Evolutionary conservation across 1,284 basidiomycete genomes (phyloP).

Genomic region (Ganoderma sp.): DNA sequence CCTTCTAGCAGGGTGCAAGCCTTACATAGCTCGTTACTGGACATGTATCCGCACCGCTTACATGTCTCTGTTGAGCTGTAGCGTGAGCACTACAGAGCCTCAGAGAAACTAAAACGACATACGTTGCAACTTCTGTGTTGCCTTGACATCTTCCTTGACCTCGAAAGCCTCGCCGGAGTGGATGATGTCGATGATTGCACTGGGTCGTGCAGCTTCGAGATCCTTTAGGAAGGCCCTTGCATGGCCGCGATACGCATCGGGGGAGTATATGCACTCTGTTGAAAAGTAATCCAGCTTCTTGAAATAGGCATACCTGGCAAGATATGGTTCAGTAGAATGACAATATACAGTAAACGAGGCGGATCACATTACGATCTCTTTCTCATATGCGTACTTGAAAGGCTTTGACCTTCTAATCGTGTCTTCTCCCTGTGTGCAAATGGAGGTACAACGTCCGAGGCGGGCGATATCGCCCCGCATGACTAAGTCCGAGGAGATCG

Average conservation of each 20-base stretch:
- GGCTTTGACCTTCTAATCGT: conserved; percentile 97
- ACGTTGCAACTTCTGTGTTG: conserved; percentile 81
- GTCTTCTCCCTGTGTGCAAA: conserved; percentile 92
- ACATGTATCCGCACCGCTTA: conserved; percentile 89
- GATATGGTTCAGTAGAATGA: background rate
- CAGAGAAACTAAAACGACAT: conserved; percentile 1
- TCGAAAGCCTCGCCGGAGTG: conserved; percentile 93
- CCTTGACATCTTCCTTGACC: conserved; percentile 78
- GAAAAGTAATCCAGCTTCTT: conserved; percentile 99
- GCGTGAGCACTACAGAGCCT: background rate
- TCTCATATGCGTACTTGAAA: conserved; percentile 99
- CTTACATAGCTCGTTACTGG: conserved; percentile 91
- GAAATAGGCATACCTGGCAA: conserved; percentile 92
- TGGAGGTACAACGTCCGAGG: conserved; percentile 91
- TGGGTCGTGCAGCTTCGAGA: conserved; percentile 91
- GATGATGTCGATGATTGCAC: conserved; percentile 97
- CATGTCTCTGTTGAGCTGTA: conserved; percentile 71
- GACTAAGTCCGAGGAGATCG: conserved; percentile 56
- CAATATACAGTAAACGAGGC: no score
- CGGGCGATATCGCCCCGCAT: conserved; percentile 97
- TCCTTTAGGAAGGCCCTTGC: conserved; percentile 95
- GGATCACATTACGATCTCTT: conserved; percentile 96
- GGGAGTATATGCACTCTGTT: conserved; percentile 99
- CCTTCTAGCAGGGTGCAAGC: conserved; percentile 91
- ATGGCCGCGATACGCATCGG: conserved; percentile 97